Conservation (phyloP, 106 monocot species). For the Ottelia alismoides region DNA sequence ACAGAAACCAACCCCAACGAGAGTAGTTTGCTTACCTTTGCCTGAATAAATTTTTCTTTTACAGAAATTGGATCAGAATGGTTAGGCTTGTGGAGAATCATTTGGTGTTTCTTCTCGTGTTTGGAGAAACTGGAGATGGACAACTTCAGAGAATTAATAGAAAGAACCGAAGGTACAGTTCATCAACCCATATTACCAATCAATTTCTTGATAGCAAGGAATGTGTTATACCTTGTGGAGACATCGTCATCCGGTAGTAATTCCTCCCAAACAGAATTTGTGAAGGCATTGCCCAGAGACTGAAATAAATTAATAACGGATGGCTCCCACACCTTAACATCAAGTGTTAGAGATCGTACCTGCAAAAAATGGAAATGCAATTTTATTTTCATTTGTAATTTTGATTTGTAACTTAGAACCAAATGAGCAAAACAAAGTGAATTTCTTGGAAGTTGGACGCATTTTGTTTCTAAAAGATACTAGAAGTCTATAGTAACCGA, state of each 20-base stretch:
- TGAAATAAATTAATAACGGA: slow-evolving; percentile 95
- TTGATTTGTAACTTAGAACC: neutral
- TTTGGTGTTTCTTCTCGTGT: slow-evolving; percentile 28
- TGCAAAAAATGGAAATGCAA: slow-evolving; percentile 12
- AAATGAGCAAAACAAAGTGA: no score
- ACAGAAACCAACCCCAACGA: no score
- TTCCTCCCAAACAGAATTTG: slow-evolving; percentile 92
- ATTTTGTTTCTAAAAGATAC: no score
- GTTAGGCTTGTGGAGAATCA: slow-evolving; percentile 51
- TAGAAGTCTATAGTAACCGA: no score
- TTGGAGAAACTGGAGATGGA: slow-evolving; percentile 14
- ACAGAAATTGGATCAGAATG: slow-evolving; percentile 69
- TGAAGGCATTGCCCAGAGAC: slow-evolving; percentile 79
- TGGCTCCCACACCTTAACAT: slow-evolving; percentile 97
- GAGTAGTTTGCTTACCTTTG: no score
- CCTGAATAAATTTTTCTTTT: slow-evolving; percentile 99
- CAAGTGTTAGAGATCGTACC: slow-evolving; percentile 93
- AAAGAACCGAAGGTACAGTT: neutral
- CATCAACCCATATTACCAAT: neutral
- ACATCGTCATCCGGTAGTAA: slow-evolving; percentile 33
- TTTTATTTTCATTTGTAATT: neutral
- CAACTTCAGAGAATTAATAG: slow-evolving; percentile 13
- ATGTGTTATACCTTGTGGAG: slow-evolving; percentile 30
- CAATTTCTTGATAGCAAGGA: neutral
- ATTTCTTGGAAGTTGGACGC: no score